phyloP scores from a whole-genome alignment of 805 yeast species.

The Cyberlindnera nakhonratchasimensis region DNA sequence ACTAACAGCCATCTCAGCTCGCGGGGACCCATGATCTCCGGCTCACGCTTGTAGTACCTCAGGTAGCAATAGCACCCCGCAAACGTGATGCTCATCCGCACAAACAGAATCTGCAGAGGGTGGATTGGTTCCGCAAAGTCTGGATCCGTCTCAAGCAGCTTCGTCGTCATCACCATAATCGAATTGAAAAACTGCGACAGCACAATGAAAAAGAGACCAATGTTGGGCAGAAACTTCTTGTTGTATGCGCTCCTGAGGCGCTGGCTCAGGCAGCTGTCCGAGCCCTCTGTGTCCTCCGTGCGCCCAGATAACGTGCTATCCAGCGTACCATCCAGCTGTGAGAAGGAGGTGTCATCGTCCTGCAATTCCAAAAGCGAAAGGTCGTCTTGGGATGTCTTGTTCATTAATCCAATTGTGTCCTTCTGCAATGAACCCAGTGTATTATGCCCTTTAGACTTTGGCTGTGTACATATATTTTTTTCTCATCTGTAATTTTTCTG shows the following conservation, averaged over 20 bases:
- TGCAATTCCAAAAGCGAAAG: too few relatives aligned
- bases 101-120: slow-evolving; percentile 75
- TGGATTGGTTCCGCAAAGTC: slow-evolving; percentile 59
- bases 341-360: too few relatives aligned
- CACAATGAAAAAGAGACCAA: slow-evolving; percentile 56
- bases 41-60: slow-evolving; percentile 46
- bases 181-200: slow-evolving; percentile 72
- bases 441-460: too few relatives aligned
- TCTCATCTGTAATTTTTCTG: too few relatives aligned
- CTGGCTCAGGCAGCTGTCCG: neutral
- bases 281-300: too few relatives aligned
- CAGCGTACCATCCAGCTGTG: too few relatives aligned
- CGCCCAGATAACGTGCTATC: too few relatives aligned
- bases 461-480: too few relatives aligned
- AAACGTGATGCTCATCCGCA: slow-evolving; percentile 73
- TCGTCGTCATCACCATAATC: slow-evolving; percentile 71
- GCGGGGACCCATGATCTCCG: slow-evolving; percentile 69
- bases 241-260: neutral
- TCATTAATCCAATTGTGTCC: too few relatives aligned
- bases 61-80: slow-evolving; percentile 54
- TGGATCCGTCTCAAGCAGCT: slow-evolving; percentile 65
- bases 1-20: slow-evolving; percentile 51
- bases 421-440: too few relatives aligned
- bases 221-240: slow-evolving; percentile 18
- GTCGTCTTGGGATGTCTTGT: too few relatives aligned